phyloP scores from a whole-genome alignment of 768 basidiomycete genomes.

The Lentinula sp. region DNA sequence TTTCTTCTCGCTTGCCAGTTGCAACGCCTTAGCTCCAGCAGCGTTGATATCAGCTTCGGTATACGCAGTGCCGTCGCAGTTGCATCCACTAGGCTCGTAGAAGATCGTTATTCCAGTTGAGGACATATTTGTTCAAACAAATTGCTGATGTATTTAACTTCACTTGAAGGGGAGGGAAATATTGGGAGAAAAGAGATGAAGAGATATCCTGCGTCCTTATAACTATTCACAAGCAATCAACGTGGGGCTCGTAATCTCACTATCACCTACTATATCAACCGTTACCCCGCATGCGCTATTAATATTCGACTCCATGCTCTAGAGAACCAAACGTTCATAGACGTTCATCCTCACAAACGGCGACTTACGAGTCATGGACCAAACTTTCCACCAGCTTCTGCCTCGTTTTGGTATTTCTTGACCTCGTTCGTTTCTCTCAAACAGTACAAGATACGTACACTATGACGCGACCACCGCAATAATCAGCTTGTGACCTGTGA shows the following conservation, averaged over 20 bases:
- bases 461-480: not conserved
- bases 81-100: constrained; percentile 6
- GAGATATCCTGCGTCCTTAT: too few species aligned
- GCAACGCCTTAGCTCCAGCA: constrained; percentile 2
- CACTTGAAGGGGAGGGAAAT: not conserved
- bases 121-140: not conserved
- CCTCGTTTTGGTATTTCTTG: not conserved
- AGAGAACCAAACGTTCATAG: not conserved
- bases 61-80: constrained; percentile 7
- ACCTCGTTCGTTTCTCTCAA: not conserved
- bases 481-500: not conserved
- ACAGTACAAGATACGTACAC: not conserved
- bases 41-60: constrained; percentile 4
- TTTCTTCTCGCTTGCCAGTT: constrained; percentile 5
- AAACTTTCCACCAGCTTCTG: not conserved
- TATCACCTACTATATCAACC: not conserved
- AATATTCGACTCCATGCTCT: not conserved
- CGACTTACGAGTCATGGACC: too few species aligned
- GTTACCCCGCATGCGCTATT: not conserved
- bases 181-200: not conserved
- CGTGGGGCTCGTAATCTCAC: not conserved
- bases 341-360: too few species aligned
- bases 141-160: too few species aligned
- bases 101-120: not conserved
- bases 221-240: not conserved